phyloP scores from a whole-genome alignment of 208 protist species.

The Leptomonas seymouri region DNA sequence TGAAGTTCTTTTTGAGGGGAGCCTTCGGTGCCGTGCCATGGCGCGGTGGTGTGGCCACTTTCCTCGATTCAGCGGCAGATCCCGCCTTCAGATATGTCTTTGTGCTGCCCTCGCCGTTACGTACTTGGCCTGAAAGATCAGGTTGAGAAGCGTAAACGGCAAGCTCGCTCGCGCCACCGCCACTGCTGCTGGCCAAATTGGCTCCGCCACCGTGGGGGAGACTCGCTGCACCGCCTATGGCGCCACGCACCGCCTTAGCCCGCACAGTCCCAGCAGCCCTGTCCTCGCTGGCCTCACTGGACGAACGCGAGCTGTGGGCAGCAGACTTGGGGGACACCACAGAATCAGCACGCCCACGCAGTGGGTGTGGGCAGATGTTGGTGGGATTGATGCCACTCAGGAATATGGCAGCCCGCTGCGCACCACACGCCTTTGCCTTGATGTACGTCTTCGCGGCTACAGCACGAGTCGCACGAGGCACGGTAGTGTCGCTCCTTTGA shows the following conservation, averaged over 20 bases:
- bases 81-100: not conserved
- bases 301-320: not conserved
- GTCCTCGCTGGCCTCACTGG: slow-evolving; percentile 4
- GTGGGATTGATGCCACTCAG: slow-evolving; percentile 30
- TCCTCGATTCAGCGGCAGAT: not conserved
- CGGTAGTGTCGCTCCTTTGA: not conserved
- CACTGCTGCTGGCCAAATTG: not conserved
- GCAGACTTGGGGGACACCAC: not conserved
- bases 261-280: not conserved
- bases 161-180: slow-evolving; percentile 1
- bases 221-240: not conserved
- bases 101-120: not conserved
- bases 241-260: slow-evolving; percentile 6
- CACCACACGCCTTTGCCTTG: slow-evolving; percentile 10
- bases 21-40: not conserved
- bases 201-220: not conserved
- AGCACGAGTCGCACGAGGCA: not conserved
- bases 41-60: not conserved
- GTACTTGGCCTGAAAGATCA: not conserved
- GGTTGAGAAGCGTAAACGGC: slow-evolving; percentile 1
- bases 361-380: slow-evolving; percentile 23
- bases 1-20: not conserved
- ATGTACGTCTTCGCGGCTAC: slow-evolving; percentile 1
- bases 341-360: not conserved
- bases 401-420: slow-evolving; percentile 20